Percentiles rank a stretch among this genome's conserved stretches.
Evolutionary conservation across 148 eudicot genomes (phyloP).

Genomic region (Nepenthes gracilis): DNA sequence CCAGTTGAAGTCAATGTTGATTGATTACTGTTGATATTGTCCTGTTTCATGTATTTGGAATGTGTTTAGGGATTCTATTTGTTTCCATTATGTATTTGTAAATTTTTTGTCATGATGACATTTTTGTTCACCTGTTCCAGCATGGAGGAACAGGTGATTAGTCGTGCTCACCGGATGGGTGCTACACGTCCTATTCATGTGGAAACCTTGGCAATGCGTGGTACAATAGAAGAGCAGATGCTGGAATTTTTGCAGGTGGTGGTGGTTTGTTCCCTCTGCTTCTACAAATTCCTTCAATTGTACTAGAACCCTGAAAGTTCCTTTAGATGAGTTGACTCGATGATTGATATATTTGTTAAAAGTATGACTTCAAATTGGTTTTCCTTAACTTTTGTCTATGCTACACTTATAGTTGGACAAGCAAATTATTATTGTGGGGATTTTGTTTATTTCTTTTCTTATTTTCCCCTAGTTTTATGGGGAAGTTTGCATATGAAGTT

Average conservation of each 20-base stretch:
- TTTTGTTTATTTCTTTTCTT: too few relatives aligned
- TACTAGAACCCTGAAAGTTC: background rate
- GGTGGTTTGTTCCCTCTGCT: background rate
- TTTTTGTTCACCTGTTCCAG: constrained; percentile 23
- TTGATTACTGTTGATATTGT: too few relatives aligned
- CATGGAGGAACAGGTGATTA: constrained; percentile 98
- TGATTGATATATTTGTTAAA: background rate
- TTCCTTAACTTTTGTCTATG: too few relatives aligned
- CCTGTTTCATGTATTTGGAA: too few relatives aligned
- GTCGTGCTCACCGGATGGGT: constrained; percentile 99
- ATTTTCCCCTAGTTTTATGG: too few relatives aligned
- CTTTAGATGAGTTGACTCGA: background rate
- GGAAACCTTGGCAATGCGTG: constrained; percentile 91
- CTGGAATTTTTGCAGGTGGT: constrained; percentile 79
- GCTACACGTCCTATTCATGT: constrained; percentile 87
- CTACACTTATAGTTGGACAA: too few relatives aligned
- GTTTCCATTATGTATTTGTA: too few relatives aligned
- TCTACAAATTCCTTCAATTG: background rate
- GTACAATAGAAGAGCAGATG: constrained; percentile 98
- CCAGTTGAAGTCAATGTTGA: too few relatives aligned
- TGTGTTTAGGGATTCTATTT: too few relatives aligned
- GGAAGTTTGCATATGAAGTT: too few relatives aligned
- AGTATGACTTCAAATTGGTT: background rate
- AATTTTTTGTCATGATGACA: too few relatives aligned
- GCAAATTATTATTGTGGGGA: too few relatives aligned